Percentiles rank a stretch among this genome's conserved stretches.
phyloP scores from a whole-genome alignment of 345 rosid species.

The Sonneratia caseolaris region DNA sequence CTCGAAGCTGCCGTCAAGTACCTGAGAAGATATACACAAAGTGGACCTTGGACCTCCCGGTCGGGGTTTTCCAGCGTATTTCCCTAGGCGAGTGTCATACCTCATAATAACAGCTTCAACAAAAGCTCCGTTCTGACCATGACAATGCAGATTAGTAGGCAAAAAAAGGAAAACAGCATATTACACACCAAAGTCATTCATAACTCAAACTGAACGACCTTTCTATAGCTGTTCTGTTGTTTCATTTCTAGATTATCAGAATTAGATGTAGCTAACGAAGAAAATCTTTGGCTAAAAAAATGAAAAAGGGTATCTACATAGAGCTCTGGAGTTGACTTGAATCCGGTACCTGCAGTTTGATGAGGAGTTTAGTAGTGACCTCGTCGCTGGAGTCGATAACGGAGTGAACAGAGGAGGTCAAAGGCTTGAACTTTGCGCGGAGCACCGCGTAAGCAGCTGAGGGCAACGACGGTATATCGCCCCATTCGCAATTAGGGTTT shows the following conservation, averaged over 20 bases:
- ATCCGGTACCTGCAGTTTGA: constrained; percentile 60
- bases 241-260: neutral
- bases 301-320: neutral
- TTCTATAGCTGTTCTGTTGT: neutral
- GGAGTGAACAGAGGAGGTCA: constrained; percentile 68
- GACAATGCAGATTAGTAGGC: neutral
- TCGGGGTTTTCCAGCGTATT: constrained; percentile 75
- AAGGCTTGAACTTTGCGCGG: constrained; percentile 66
- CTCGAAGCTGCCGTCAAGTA: constrained; percentile 6
- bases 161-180: neutral
- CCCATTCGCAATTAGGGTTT: constrained; percentile 72
- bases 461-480: constrained; percentile 36
- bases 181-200: neutral
- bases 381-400: constrained; percentile 60
- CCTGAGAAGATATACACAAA: constrained; percentile 92
- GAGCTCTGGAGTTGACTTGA: neutral
- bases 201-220: neutral
- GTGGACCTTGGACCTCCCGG: constrained; percentile 81
- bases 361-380: constrained; percentile 75
- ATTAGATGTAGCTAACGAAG: neutral
- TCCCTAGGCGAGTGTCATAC: constrained; percentile 80
- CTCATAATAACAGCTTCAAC: constrained; percentile 95
- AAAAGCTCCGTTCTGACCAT: constrained; percentile 55
- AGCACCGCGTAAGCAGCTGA: constrained; percentile 52
- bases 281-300: no score